Conservation (phyloP, 2,329 filamentous ascomycete species). For the Aureobasidium sp. region DNA sequence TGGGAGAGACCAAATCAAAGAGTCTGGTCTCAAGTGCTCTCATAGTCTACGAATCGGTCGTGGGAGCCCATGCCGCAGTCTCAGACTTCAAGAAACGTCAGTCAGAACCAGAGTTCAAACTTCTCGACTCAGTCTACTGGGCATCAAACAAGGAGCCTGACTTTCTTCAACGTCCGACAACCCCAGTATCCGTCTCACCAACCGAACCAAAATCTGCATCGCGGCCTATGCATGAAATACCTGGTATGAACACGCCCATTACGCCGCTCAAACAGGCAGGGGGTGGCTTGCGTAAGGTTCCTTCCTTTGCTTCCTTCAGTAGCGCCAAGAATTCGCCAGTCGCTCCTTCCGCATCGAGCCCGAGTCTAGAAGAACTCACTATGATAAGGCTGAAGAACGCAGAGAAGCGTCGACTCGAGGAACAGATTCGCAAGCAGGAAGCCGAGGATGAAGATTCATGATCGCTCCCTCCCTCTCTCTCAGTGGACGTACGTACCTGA, state of each 20-base stretch:
- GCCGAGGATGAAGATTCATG: conserved; percentile 4
- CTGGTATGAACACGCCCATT: conserved; percentile 20
- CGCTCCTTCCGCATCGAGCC: conserved; percentile 18
- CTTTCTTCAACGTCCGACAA: conserved; percentile 19
- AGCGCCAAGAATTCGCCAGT: conserved; percentile 17
- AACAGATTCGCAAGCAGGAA: conserved; percentile 34
- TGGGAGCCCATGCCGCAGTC: conserved; percentile 49
- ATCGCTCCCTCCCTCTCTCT: not conserved
- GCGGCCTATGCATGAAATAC: not conserved
- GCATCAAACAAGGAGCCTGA: conserved; percentile 43
- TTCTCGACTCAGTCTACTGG: conserved; percentile 47
- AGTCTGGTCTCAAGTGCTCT: conserved; percentile 45
- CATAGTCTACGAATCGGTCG: conserved; percentile 49
- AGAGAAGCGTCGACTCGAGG: conserved; percentile 35
- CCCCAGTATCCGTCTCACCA: not conserved
- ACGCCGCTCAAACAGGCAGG: conserved; percentile 19
- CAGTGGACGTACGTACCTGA: not conserved
- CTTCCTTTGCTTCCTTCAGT: conserved; percentile 35
- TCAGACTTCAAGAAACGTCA: conserved; percentile 35
- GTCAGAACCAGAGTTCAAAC: conserved; percentile 30
- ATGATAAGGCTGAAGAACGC: conserved; percentile 38
- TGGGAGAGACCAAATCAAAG: conserved; percentile 42
- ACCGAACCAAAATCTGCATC: not conserved
- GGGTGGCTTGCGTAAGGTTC: conserved; percentile 29
- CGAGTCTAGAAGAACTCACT: conserved; percentile 32